Base-by-base conservation (phyloP, 371 early-diverging fungal species). In the Chytridium lagenaria region DNA sequence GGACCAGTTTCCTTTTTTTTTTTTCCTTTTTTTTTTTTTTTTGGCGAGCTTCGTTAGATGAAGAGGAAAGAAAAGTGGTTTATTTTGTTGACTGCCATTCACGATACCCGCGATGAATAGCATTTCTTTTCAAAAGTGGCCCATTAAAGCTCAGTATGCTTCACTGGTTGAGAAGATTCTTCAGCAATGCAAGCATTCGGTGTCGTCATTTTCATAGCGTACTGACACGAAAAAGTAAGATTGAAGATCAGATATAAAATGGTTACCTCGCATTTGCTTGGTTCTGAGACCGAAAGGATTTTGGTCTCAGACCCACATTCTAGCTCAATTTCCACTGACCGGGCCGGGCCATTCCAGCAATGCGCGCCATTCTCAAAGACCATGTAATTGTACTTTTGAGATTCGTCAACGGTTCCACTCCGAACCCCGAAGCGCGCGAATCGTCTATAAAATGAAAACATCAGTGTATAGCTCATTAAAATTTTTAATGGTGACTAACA, bases 291-390 rank as follows among this genome's bases (percentile, higher is more conserved):
- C 0, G 88, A 81, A 0, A 91, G 37, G 37, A 96, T 80, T 68
- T 88, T 83, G 63, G 89, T 91, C 23, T 87, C 81, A 0, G 77
- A 72, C 3, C 94, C 94, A 77, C 97, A 97, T 69, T 84, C 84
- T 40, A 93, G 37, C 2, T 44, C 40, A 1, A 83, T 72, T 59
- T 72, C 65, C 39, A 89, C 81, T 1, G 91, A 91, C 57, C 98
- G 87, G 38, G 89, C 86, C 0, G 97, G 97, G 0, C 97, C 98
- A 72, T 96, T 94, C 97, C 98, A 97, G 83, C 98, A 98, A 59
- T 85, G 83, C 2, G 86, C 80, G 38, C 98, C 98, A 52, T 87
- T 83, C 10, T 77, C 80, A 77, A 92, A 95, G 57, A 79, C 69
- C 73, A 92, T 61, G 76, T 97, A 97, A 81, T 93, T 94, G 80